Evolutionary conservation across 192 early-diverging fungal genomes (phyloP).

Genomic region (Backusella mclennaniae): DNA sequence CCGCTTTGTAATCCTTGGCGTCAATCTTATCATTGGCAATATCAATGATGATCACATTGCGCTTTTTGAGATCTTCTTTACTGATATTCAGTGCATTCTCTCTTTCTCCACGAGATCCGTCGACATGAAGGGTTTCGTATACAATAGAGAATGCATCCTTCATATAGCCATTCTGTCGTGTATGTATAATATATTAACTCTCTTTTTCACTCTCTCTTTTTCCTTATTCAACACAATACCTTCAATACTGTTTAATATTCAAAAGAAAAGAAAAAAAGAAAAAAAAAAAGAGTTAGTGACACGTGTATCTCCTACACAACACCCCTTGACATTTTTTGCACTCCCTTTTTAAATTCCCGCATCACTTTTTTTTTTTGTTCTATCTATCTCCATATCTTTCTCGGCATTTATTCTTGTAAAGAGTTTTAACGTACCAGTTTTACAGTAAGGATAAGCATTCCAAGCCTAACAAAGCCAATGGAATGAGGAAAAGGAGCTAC

Average conservation of each 20-base stretch:
- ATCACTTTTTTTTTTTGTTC: neutral
- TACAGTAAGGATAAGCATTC: slow-evolving; percentile 77
- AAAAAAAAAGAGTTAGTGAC: neutral
- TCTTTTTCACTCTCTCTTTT: neutral
- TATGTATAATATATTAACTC: slow-evolving; percentile 16
- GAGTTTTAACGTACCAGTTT: slow-evolving; percentile 30
- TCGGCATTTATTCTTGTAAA: neutral
- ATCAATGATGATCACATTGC: slow-evolving; percentile 64
- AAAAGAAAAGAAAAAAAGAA: neutral
- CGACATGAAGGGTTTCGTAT: slow-evolving; percentile 71
- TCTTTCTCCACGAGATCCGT: slow-evolving; percentile 63
- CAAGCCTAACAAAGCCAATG: slow-evolving; percentile 48
- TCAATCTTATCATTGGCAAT: slow-evolving; percentile 64
- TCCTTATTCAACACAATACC: neutral
- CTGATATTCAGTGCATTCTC: slow-evolving; percentile 55
- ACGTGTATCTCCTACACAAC: neutral
- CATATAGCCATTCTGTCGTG: slow-evolving; percentile 63
- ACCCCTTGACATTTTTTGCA: slow-evolving; percentile 1
- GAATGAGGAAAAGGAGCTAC: neutral
- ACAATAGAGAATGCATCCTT: slow-evolving; percentile 68
- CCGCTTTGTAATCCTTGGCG: slow-evolving; percentile 50
- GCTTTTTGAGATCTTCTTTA: slow-evolving; percentile 51
- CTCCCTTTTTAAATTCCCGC: slow-evolving; percentile 7
- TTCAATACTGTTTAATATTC: slow-evolving; percentile 1
- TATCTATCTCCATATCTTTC: neutral